Conservation (phyloP, 2,329 filamentous ascomycete genomes). For the Verticillium tricorpus region DNA sequence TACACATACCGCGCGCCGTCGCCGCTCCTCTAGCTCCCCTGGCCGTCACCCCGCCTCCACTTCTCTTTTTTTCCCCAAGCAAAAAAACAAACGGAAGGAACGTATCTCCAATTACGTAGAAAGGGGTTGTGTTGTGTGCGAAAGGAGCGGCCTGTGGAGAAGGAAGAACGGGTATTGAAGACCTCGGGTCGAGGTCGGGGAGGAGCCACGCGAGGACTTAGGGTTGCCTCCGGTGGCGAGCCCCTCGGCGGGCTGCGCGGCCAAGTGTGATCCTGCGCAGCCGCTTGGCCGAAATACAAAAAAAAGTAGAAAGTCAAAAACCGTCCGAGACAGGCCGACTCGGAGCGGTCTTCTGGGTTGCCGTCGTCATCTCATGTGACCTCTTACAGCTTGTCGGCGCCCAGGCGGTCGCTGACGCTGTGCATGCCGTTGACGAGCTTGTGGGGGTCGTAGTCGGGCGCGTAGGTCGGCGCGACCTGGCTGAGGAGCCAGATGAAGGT, state of each 20-base stretch:
- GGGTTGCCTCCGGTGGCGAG: neutral
- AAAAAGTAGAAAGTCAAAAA: neutral
- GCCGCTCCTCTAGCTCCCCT: neutral
- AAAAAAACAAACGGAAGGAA: constrained; percentile 2
- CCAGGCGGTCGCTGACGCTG: constrained; percentile 17
- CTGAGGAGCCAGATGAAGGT: constrained; percentile 67
- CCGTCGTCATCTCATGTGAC: neutral
- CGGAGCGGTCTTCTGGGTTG: neutral
- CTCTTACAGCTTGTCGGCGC: neutral
- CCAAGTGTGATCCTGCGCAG: neutral
- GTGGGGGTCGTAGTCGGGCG: constrained; percentile 48
- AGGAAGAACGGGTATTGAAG: neutral
- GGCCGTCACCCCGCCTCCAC: neutral
- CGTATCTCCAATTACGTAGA: neutral
- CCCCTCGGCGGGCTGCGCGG: neutral
- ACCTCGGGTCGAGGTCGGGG: neutral
- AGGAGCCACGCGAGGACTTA: neutral
- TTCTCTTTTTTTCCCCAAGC: neutral
- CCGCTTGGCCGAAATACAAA: neutral
- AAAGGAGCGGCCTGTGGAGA: neutral
- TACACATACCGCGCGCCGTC: neutral
- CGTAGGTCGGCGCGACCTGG: constrained; percentile 58
- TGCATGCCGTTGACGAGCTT: constrained; percentile 44
- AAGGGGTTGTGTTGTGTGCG: neutral
- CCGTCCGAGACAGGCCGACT: neutral